phyloP scores from a whole-genome alignment of 345 rosid genomes.

The Ceriops tagal region DNA sequence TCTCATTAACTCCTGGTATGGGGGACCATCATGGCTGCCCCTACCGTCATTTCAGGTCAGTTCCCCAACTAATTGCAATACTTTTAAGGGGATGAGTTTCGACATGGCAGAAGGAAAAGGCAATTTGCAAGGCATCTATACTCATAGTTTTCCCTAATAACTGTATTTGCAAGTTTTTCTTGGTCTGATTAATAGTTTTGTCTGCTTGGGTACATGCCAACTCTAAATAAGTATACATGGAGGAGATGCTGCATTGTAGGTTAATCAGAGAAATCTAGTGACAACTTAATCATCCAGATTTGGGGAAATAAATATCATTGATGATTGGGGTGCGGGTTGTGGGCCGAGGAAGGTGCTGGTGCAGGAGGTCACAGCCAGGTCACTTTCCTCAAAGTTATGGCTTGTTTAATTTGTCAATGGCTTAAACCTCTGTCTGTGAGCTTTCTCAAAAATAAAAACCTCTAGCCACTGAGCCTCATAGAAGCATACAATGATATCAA shows the following conservation, averaged over 20 bases:
- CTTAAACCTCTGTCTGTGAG: not conserved
- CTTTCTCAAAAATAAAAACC: no score
- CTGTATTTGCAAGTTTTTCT: not conserved
- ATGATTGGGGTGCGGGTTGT: no score
- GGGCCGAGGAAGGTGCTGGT: no score
- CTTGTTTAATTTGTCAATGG: not conserved
- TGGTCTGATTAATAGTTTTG: not conserved
- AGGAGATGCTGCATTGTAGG: not conserved
- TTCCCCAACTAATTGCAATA: constrained; percentile 6
- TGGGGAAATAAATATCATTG: no score
- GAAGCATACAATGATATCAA: no score
- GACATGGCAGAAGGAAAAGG: not conserved
- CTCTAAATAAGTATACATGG: not conserved
- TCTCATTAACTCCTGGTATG: constrained; percentile 66
- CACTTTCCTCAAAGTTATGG: not conserved
- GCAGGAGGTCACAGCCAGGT: no score
- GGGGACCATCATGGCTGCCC: constrained; percentile 98
- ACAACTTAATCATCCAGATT: no score
- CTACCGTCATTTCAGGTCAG: constrained; percentile 86
- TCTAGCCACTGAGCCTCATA: no score
- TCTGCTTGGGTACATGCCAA: not conserved
- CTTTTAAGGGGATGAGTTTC: not conserved
- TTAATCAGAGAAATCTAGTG: not conserved
- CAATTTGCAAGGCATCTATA: not conserved
- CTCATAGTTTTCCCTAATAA: not conserved